Conservation (phyloP, 2,329 filamentous ascomycete genomes). For the Cyphellophora attinorum region DNA sequence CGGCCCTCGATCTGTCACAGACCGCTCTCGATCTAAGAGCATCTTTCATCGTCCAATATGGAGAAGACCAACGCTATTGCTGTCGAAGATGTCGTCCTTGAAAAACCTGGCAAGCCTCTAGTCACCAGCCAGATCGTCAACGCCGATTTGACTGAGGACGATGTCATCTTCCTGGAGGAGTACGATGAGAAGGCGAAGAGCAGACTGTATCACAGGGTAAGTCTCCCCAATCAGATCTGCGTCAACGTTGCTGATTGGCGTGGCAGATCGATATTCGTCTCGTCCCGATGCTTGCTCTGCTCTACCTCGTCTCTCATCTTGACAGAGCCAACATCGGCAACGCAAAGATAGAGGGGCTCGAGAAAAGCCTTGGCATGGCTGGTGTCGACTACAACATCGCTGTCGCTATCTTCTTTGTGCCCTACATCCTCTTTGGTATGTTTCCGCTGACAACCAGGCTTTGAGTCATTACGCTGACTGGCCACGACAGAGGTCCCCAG, state of each 20-base stretch:
- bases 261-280: conserved; percentile 37
- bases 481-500: conserved; percentile 29
- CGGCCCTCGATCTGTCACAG: no score
- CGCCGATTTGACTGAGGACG: conserved; percentile 2
- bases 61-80: no score
- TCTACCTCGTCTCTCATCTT: no score
- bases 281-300: conserved; percentile 3
- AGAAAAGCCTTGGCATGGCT: conserved; percentile 30
- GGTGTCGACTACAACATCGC: conserved; percentile 26
- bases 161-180: conserved; percentile 3
- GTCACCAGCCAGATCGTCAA: conserved; percentile 2
- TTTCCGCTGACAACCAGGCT: no score
- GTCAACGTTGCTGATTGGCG: no score
- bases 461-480: no score
- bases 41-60: no score
- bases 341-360: conserved; percentile 32
- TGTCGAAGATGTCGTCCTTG: no score
- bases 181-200: neutral
- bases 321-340: conserved; percentile 41
- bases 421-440: no score
- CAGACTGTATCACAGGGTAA: conserved; percentile 4
- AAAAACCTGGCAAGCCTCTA: no score
- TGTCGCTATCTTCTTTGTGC: conserved; percentile 3
- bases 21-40: no score
- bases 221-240: no score